Base-by-base conservation (phyloP, 2,329 filamentous ascomycete species). In the Aspergillus sp. region DNA sequence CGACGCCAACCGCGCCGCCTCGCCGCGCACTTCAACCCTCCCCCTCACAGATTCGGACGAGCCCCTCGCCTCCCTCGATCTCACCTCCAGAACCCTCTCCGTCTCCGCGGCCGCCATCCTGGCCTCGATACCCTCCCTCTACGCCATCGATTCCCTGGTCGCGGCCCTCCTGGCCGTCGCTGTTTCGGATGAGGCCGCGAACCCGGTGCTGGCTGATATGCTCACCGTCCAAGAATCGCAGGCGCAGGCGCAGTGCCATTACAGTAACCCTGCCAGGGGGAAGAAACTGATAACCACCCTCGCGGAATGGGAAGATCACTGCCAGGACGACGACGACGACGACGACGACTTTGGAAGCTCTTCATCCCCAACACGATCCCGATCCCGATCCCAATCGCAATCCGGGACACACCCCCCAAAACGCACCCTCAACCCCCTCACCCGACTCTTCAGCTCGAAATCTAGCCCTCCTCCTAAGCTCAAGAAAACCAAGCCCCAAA, bases 121-220 rank as follows among this genome's bases (percentile, higher is more conserved):
- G 2, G 48, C 53, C 5, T 58, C 55, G 0, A 59, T 69, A 6
- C 63, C 63, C 1, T 67, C 63, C 5, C 44, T 68, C 17, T 69
- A 69, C 36, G 60, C 62, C 5, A 61, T 69, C 22, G 67, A 70
- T 40, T 63, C 64, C 4, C 44, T 69, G 8, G 48, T 70, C 27
- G 59, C 63, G 2, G 60, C 66, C 4, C 51, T 69, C 5, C 44
- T 70, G 12, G 56, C 62, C 2, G 58, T 68, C 11, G 63, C 63
- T 1, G 53, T 65, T 32, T 59, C 62, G 1, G 65, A 68, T 30
- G 51, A 61, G 33, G 42, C 47, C 8, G 64, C 58, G 1, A 64
- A 58, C 15, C 51, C 51, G 1, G 48, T 62, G 4, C 41, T 68
- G 3, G 55, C 52, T 4, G 51, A 54, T 17, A 62, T 64, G 50